Evolutionary conservation across 1,284 basidiomycete species (phyloP), one percentile per base, ranked within the genome.

Genomic region (Ganoderma boninense): DNA sequence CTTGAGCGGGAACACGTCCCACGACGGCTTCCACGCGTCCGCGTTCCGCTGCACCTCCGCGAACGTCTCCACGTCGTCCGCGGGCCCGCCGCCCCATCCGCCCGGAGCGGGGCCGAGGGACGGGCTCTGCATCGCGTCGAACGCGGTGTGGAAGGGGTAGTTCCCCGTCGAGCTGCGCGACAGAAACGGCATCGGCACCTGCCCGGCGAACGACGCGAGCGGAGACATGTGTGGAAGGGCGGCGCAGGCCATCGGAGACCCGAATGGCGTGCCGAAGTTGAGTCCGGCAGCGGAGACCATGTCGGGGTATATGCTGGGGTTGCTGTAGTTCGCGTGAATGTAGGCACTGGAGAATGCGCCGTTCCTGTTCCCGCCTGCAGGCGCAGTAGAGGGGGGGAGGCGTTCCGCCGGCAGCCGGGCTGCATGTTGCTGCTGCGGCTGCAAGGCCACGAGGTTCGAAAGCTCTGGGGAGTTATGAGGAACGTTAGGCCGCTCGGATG

Each of bases 1-100:
- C 67, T 72, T 75, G 59, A 77, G 52, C 23, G 74, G 73, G 64
- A 77, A 75, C 11, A 73, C 67, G 23, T 35, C 43, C 75, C 75
- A 77, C 0, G 57, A 16, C 26, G 75, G 75, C 8, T 64, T 57
- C 75, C 75, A 77, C 2, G 57, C 20, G 7, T 3, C 13, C 16
- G 32, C 20, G 18, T 59, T 59, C 56, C 20, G 56, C 32, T 60
- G 57, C 8, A 40, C 35, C 0, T 20, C 16, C 4, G 57, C 57
- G 10, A 60, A 60, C 35, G 2, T 38, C 35, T 60, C 57, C 4
- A 60, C 16, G 35, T 60, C 57, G 35, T n/a, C 35, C 35, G 18
- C 18, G 29, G 29, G 29, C 29, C 29, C 29, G 29, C 29, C 29
- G 29, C 29, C 29, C 29, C 29, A 32, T 32, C 29, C 29, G 11